Percentiles rank a stretch among this genome's conserved stretches.
These are phyloP conservation scores for Cryphonectria parasitica DNA, from an alignment of 2,329 filamentous ascomycete genomes.

Conservation along the genomic window DNA sequence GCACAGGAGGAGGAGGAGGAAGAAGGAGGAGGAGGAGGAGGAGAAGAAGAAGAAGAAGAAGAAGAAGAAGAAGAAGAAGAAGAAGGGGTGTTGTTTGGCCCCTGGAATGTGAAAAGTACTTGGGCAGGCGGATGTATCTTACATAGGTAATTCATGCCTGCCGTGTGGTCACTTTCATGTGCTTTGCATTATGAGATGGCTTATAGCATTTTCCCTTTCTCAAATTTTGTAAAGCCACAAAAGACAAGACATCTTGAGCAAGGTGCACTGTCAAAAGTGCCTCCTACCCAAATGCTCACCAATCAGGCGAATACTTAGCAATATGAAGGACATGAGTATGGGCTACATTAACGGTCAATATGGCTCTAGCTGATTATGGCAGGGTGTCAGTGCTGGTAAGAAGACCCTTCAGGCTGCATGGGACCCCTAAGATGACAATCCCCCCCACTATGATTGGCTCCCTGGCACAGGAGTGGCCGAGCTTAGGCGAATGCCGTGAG, in stretches of 20 bases:
- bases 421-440: slow-evolving; percentile 37
- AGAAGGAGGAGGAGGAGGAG: no score
- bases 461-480: slow-evolving; percentile 34
- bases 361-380: background rate
- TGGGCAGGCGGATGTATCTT: background rate
- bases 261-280: background rate
- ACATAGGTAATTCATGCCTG: background rate
- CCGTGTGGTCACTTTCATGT: background rate
- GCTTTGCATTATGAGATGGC: background rate
- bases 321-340: background rate
- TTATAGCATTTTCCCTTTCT: background rate
- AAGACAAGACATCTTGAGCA: background rate
- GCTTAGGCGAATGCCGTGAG: slow-evolving; percentile 28
- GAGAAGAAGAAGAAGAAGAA: no score
- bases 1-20: background rate
- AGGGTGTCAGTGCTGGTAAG: background rate
- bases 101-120: background rate
- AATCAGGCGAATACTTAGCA: background rate
- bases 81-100: background rate
- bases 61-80: no score
- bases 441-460: slow-evolving; percentile 42
- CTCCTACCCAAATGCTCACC: background rate
- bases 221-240: background rate
- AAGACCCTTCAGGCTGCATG: background rate
- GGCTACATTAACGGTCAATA: background rate